These are phyloP conservation scores for Alternaria arbusti DNA, from an alignment of 2,329 filamentous ascomycete genomes.

Conservation along the genomic window DNA sequence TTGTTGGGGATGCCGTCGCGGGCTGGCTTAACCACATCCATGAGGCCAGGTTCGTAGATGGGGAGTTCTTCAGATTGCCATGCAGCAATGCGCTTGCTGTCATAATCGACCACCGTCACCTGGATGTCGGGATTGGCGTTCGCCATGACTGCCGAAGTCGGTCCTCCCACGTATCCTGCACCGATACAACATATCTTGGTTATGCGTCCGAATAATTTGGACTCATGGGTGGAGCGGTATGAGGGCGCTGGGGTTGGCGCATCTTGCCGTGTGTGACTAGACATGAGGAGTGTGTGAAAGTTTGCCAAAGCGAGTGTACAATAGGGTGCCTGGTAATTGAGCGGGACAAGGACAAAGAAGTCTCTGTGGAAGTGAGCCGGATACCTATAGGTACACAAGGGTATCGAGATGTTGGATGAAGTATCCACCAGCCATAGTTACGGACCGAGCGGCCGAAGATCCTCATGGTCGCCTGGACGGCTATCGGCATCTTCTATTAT, in stretches of 20 bases:
- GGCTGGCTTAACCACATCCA: conserved; percentile 69
- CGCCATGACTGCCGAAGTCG: conserved; percentile 77
- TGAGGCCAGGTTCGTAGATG: conserved; percentile 76
- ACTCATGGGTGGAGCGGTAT: background rate
- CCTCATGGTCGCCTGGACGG: conserved; percentile 1
- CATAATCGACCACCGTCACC: conserved; percentile 77
- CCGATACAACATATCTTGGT: conserved; percentile 3
- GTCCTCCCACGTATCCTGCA: conserved; percentile 60
- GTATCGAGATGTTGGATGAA: background rate
- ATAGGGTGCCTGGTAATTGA: background rate
- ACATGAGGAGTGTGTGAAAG: background rate
- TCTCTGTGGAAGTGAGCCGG: background rate
- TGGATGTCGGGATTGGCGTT: conserved; percentile 73
- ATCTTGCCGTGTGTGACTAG: background rate
- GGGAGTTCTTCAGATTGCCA: conserved; percentile 79
- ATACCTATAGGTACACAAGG: background rate
- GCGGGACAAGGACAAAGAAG: background rate
- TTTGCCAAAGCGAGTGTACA: background rate
- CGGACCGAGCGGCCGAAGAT: background rate
- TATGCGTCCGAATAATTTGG: background rate
- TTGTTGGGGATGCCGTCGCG: conserved; percentile 51
- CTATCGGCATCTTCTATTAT: conserved; percentile 2
- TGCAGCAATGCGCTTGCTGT: conserved; percentile 67
- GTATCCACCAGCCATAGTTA: background rate
- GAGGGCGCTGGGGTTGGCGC: background rate